Evolutionary conservation across 2,329 filamentous ascomycete genomes (phyloP).

Genomic region (Raffaelea arxii): DNA sequence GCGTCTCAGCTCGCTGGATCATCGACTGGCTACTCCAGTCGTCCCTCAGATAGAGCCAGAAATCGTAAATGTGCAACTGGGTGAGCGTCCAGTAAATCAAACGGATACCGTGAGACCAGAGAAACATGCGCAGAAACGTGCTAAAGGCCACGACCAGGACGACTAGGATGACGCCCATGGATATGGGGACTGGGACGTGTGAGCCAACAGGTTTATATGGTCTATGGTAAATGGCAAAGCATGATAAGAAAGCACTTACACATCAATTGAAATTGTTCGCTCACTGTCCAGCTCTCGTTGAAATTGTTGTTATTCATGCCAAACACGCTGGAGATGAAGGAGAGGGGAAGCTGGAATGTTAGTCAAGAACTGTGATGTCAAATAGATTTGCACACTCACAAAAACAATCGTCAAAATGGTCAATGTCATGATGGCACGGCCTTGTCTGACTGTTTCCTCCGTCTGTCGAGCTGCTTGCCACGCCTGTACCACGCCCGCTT

Average conservation of each 20-base stretch:
- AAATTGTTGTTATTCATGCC: conserved; percentile 23
- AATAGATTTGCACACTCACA: conserved; percentile 17
- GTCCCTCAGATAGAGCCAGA: conserved; percentile 1
- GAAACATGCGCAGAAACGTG: not conserved
- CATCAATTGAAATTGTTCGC: conserved; percentile 10
- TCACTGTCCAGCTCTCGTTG: not conserved
- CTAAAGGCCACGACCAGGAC: not conserved
- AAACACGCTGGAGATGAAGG: conserved; percentile 27
- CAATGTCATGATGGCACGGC: conserved; percentile 34
- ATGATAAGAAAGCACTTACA: conserved; percentile 11
- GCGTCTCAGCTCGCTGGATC: not conserved
- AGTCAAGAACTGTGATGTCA: not conserved
- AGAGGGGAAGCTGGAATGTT: conserved; percentile 21
- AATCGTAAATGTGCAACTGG: conserved; percentile 3
- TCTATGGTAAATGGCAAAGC: not conserved
- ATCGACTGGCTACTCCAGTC: not conserved
- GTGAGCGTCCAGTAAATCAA: not conserved
- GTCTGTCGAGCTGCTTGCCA: conserved; percentile 28
- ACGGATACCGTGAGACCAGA: not conserved
- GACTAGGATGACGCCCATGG: not conserved
- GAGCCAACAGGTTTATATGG: not conserved
- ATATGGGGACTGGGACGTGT: conserved; percentile 4
- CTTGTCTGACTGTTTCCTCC: conserved; percentile 29
- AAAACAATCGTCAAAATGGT: conserved; percentile 37
- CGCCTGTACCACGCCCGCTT: conserved; percentile 33